phyloP scores from a whole-genome alignment of 2,329 filamentous ascomycete genomes.

The Delphinella strobiligena region DNA sequence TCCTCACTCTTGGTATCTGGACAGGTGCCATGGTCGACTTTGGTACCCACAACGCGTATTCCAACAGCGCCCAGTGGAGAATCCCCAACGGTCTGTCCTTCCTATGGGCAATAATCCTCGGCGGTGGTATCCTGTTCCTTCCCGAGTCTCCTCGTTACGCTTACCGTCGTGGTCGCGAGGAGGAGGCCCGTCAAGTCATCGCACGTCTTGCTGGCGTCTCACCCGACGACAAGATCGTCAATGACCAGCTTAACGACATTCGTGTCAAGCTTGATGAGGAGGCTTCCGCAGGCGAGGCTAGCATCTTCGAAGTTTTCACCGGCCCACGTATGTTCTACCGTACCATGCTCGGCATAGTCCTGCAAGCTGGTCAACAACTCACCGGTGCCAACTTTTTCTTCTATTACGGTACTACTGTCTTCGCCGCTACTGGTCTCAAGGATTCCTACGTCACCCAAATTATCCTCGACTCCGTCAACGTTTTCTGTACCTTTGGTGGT shows the following conservation, averaged over 20 bases:
- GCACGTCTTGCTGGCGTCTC: constrained; percentile 17
- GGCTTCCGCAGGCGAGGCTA: constrained; percentile 12
- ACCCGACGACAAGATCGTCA: constrained; percentile 15
- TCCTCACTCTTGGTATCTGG: constrained; percentile 32
- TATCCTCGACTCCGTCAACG: constrained; percentile 37
- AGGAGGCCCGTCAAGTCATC: constrained; percentile 19
- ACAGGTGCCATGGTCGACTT: constrained; percentile 20
- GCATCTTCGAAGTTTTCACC: constrained; percentile 19
- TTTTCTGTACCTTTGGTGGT: constrained; percentile 34
- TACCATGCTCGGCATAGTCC: constrained; percentile 18
- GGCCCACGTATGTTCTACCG: constrained; percentile 19
- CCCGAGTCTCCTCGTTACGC: constrained; percentile 21
- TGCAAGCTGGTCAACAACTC: constrained; percentile 22
- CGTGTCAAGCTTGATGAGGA: constrained; percentile 21
- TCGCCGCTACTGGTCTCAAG: constrained; percentile 32
- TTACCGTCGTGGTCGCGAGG: constrained; percentile 18
- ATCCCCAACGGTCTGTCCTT: constrained; percentile 21
- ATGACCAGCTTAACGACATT: constrained; percentile 18
- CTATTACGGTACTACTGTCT: constrained; percentile 26
- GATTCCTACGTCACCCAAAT: constrained; percentile 35
- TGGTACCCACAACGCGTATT: constrained; percentile 14
- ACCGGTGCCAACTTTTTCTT: constrained; percentile 23
- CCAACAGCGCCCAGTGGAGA: constrained; percentile 16
- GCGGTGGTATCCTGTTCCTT: constrained; percentile 20
- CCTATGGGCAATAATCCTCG: constrained; percentile 21